A percentile compares a stretch with the other conserved stretches of the same genome.
These are phyloP conservation scores for Boletus speciosus DNA, from an alignment of 768 basidiomycete genomes.

Conservation along the genomic window DNA sequence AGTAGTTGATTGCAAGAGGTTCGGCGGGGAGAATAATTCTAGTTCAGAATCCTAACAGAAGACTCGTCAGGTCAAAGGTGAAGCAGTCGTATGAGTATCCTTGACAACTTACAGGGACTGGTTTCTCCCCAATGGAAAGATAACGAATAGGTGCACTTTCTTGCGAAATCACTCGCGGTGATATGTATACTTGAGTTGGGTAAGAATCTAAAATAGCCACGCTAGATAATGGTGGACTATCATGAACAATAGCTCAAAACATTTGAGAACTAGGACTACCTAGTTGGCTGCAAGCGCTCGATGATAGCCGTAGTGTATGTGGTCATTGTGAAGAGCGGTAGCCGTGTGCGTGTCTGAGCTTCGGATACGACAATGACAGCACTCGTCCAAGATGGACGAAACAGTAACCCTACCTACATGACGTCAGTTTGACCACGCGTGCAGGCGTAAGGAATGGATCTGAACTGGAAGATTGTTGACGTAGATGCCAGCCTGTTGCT, in stretches of 20 bases:
- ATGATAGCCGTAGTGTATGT: conserved; percentile 44
- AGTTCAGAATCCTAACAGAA: conserved; percentile 32
- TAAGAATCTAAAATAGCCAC: conserved; percentile 54
- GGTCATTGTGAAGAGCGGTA: conserved; percentile 52
- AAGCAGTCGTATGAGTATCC: background rate
- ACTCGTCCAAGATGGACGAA: conserved; percentile 47
- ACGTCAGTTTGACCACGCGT: background rate
- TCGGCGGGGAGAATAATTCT: conserved; percentile 49
- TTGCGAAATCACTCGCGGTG: conserved; percentile 30
- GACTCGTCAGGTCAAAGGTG: background rate
- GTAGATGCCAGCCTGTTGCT: conserved; percentile 45
- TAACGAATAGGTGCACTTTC: conserved; percentile 53
- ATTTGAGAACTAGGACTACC: conserved; percentile 29
- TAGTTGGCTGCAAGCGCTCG: conserved; percentile 42
- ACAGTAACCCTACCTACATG: conserved; percentile 48
- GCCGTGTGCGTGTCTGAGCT: conserved; percentile 34
- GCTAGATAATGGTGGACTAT: conserved; percentile 26
- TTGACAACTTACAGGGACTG: conserved; percentile 7
- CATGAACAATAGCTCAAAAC: background rate
- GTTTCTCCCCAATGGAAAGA: conserved; percentile 33
- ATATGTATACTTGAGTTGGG: conserved; percentile 46
- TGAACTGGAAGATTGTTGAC: conserved; percentile 47
- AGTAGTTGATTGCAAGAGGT: conserved; percentile 52
- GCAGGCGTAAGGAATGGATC: background rate
- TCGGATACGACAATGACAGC: conserved; percentile 53